These are phyloP conservation scores for Diplocarpon mali DNA, from an alignment of 2,329 filamentous ascomycete genomes.

Conservation along the genomic window DNA sequence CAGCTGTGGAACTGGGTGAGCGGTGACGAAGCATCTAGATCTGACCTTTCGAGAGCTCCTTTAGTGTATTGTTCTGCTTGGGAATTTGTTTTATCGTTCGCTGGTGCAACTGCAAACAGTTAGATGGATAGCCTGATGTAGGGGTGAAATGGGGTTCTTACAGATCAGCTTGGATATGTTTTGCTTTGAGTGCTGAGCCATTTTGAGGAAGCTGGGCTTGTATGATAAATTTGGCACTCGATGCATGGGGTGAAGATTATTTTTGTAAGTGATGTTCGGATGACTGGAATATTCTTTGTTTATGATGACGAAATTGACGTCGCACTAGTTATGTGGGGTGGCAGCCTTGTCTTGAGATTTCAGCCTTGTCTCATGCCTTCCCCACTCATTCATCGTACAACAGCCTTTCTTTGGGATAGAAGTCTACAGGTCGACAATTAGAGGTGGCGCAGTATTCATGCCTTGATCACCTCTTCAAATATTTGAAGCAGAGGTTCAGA, in stretches of 20 bases:
- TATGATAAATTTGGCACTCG: constrained; percentile 13
- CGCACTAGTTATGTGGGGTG: constrained; percentile 4
- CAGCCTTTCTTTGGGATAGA: not conserved
- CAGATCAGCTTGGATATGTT: constrained; percentile 25
- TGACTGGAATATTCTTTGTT: constrained; percentile 4
- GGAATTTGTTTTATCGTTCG: constrained; percentile 41
- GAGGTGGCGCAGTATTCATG: too few relatives aligned
- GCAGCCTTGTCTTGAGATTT: constrained; percentile 11
- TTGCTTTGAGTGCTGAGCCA: constrained; percentile 23
- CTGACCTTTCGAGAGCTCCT: constrained; percentile 46
- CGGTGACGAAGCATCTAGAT: constrained; percentile 53
- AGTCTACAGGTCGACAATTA: not conserved
- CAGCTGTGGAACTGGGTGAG: constrained; percentile 80
- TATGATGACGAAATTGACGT: constrained; percentile 5
- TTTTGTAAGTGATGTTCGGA: not conserved
- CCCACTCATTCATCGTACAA: not conserved
- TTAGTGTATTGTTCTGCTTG: constrained; percentile 70
- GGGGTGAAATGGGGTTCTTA: constrained; percentile 9
- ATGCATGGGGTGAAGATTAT: constrained; percentile 11
- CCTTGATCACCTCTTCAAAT: too few relatives aligned
- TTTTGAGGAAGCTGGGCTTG: constrained; percentile 14
- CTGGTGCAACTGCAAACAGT: constrained; percentile 45
- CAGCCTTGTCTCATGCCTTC: constrained; percentile 5
- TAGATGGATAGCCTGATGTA: not conserved
- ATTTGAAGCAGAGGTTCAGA: too few relatives aligned